Base-by-base conservation (phyloP, 164 flowering plant genomes). In the Magnolia kwangsiensis region DNA sequence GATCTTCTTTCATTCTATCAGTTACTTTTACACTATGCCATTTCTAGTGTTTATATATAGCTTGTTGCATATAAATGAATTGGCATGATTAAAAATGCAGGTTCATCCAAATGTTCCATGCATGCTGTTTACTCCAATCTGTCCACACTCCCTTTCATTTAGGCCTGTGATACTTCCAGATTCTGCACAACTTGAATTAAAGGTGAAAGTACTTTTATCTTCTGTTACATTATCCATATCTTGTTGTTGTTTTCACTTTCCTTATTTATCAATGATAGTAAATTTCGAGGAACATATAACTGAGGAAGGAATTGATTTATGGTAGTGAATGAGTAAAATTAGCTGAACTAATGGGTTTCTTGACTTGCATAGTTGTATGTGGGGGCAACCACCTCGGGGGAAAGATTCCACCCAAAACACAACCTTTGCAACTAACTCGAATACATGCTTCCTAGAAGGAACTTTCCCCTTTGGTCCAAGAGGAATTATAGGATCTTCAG, bases 151-250 rank as follows among this genome's bases (percentile, higher is more conserved):
- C 50, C 92, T 96, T 77, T 96, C 98, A 74, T 96, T 94, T 84
- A 89, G 99, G 83, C 99, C 99, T 18, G 98, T 96, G 73, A 96
- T 96, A 78, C 98, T 96, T 83, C 99, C 99, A 76, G 99, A 96
- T 86, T 92, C 98, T 83, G 96, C 99, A 49, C 83, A 86, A 73
- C 93, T 96, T 63, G 99, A 96, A 82, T 81, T 96, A 55, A 96
- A 96, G 97, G 99, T 93, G 75, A 71, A 69, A 11, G 51, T 27
- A 27, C 69, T 63, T 64, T 14, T 73, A 14, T 69, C 51, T 37
- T 72, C 18, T 50, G 24, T 8, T 8, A 8, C 71, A 37, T 37
- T 37, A 37, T 37, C 45, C 45, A 37, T 37, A 37, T 37, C 45
- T 37, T 68, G 29, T 21, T 19, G 24, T 64, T 7, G 49, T 24